A percentile compares a stretch with the other conserved stretches of the same genome.
These are phyloP conservation scores for Wickerhamomyces alni DNA, from an alignment of 805 yeast genomes.

Conservation along the genomic window DNA sequence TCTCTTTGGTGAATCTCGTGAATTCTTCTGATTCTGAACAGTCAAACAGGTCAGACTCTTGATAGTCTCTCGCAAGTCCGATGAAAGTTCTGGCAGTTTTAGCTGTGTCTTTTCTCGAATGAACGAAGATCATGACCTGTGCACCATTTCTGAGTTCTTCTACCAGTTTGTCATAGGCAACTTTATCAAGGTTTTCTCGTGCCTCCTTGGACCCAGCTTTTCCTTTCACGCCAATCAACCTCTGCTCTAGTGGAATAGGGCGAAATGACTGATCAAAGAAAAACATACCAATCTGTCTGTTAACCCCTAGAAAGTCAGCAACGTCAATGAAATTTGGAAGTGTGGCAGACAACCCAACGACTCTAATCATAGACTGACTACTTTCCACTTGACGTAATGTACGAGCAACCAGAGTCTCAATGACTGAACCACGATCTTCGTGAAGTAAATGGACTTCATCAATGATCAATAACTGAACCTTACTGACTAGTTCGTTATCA, in stretches of 20 bases:
- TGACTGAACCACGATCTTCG: slow-evolving; percentile 97
- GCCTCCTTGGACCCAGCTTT: slow-evolving; percentile 70
- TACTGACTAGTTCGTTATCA: slow-evolving; percentile 76
- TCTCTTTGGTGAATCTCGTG: slow-evolving; percentile 52
- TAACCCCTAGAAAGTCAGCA: slow-evolving; percentile 90
- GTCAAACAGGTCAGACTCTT: slow-evolving; percentile 55
- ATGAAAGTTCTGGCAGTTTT: slow-evolving; percentile 74
- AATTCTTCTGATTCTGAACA: slow-evolving; percentile 38
- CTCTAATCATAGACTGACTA: slow-evolving; percentile 87
- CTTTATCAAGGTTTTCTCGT: slow-evolving; percentile 66
- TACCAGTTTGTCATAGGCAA: slow-evolving; percentile 69
- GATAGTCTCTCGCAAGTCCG: slow-evolving; percentile 55
- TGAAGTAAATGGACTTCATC: slow-evolving; percentile 96
- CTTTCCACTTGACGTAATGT: slow-evolving; percentile 93
- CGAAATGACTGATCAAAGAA: slow-evolving; percentile 90
- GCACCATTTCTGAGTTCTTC: slow-evolving; percentile 63
- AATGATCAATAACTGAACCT: slow-evolving; percentile 79
- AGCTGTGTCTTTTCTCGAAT: slow-evolving; percentile 88
- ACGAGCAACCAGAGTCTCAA: slow-evolving; percentile 91
- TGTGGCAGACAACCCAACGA: slow-evolving; percentile 92
- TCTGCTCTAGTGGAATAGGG: slow-evolving; percentile 90
- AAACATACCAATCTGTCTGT: slow-evolving; percentile 85
- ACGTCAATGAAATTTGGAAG: slow-evolving; percentile 89
- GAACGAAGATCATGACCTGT: slow-evolving; percentile 96
- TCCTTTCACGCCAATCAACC: slow-evolving; percentile 79